Evolutionary conservation across 2,329 filamentous ascomycete genomes (phyloP).

Genomic region (Pseudogymnoascus sp.): DNA sequence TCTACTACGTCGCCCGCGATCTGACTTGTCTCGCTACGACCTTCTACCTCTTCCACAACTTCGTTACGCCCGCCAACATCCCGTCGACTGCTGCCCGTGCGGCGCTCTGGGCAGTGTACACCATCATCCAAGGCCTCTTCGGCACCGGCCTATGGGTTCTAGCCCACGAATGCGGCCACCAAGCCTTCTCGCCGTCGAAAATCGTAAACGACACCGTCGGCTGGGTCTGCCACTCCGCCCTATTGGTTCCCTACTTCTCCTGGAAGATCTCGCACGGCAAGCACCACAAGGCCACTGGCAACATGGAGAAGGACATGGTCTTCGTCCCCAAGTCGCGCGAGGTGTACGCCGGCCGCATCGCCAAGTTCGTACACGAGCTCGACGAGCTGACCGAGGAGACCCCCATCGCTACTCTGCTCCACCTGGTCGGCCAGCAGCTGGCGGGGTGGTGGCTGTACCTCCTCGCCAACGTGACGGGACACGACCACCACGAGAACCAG

Average conservation of each 20-base stretch:
- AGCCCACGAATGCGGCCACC: conserved; percentile 96
- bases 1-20: conserved; percentile 81
- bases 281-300: conserved; percentile 97
- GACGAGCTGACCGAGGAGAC: conserved; percentile 90
- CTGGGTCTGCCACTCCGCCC: conserved; percentile 79
- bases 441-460: conserved; percentile 92
- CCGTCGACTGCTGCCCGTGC: conserved; percentile 60
- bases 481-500: conserved; percentile 89
- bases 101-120: conserved; percentile 52
- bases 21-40: conserved; percentile 61
- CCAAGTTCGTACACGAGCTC: conserved; percentile 70
- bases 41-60: conserved; percentile 85
- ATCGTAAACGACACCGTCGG: conserved; percentile 84
- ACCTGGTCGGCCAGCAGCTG: conserved; percentile 77
- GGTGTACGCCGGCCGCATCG: conserved; percentile 66
- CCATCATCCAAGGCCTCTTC: conserved; percentile 82
- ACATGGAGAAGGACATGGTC: conserved; percentile 98
- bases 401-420: conserved; percentile 67
- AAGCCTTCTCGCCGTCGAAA: conserved; percentile 91
- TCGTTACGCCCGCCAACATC: conserved; percentile 74
- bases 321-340: conserved; percentile 91
- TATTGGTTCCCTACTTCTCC: conserved; percentile 95
- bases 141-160: conserved; percentile 93
- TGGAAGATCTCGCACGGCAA: conserved; percentile 99
- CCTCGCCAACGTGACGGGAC: conserved; percentile 84